These are phyloP conservation scores for Zelonia costaricensis DNA, from an alignment of 208 protist species.

Conservation along the genomic window DNA sequence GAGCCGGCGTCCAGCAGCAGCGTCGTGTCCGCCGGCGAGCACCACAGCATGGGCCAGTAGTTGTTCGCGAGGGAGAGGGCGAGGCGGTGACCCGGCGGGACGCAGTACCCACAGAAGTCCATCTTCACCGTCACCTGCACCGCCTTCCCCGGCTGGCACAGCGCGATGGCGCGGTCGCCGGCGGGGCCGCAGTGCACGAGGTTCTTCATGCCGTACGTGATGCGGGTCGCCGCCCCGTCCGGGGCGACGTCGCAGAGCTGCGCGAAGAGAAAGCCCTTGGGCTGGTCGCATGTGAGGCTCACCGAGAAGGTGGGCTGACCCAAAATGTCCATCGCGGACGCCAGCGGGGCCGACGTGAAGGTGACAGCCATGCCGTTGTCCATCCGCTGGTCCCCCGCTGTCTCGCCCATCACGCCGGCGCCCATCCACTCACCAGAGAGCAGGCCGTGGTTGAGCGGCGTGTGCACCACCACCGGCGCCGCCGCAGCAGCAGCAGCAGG, in stretches of 20 bases:
- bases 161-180: slow-evolving; percentile 28
- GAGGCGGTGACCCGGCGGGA: slow-evolving; percentile 43
- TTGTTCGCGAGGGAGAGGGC: slow-evolving; percentile 62
- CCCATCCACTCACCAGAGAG: slow-evolving; percentile 69
- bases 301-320: slow-evolving; percentile 50
- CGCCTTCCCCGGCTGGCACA: slow-evolving; percentile 22
- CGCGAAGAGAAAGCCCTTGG: slow-evolving; percentile 65
- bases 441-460: slow-evolving; percentile 64
- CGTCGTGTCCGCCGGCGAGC: slow-evolving; percentile 53
- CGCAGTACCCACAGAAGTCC: slow-evolving; percentile 67
- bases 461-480: slow-evolving; percentile 38
- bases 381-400: slow-evolving; percentile 57
- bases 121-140: slow-evolving; percentile 40
- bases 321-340: slow-evolving; percentile 36
- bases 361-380: slow-evolving; percentile 67
- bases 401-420: slow-evolving; percentile 55
- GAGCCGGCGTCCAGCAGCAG: slow-evolving; percentile 31
- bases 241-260: slow-evolving; percentile 60
- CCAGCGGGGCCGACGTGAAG: slow-evolving; percentile 40
- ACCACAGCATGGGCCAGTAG: slow-evolving; percentile 73
- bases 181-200: slow-evolving; percentile 40
- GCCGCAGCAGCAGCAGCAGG: not conserved
- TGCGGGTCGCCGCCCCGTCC: slow-evolving; percentile 51
- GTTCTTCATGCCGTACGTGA: slow-evolving; percentile 64
- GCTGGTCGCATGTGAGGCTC: slow-evolving; percentile 42